Base-by-base conservation (phyloP, 2,329 filamentous ascomycete species). In the Phoma sp. region DNA sequence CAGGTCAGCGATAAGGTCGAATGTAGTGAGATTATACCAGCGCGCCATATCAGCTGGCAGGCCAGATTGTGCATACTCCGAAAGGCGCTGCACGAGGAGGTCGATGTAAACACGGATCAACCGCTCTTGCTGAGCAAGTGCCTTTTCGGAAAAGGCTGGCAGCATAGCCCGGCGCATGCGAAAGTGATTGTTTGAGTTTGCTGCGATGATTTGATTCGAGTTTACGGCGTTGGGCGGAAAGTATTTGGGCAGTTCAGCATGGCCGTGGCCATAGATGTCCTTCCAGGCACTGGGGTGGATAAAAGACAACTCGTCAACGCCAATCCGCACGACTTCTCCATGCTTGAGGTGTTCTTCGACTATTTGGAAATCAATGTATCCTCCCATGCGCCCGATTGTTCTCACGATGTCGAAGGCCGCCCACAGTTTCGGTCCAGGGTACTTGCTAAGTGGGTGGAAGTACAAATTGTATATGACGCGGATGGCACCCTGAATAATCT, bases 381-480 rank as follows among this genome's bases (percentile, higher is more conserved):
- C 76, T 1, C 25, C 61, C 25, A 60, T 56, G 1, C 55, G 46
- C 15, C 64, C 61, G n/a, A 64, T 47, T 20, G 67, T 62, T 33
- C 71, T 65, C 1, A 74, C 74, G 10, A 77, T 53, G n/a, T 71
- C 65, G 34, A 73, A 72, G 17, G 71, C 67, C 7, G 74, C 72
- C 48, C 64, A 56, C 6, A 74, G 46, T 32, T 66, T 74, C 1
- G 79, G 78, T 2, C 78, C 80, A 9, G 79, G 79, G 38, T 75
- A 78, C 36, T 72, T 73, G 36, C 71, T 68, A 1, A 80, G 68
- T 2, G 78, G 78, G 38, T 78, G 74, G 52, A 80, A 74, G 20
- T 47, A 47, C 7, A 42, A 7, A 11, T 42, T 51, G 28, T 51
- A 51, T 33, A 39, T 32, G 12, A 51, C 23, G n/a, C 40, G 48